phyloP scores from a whole-genome alignment of 805 yeast species.

The Schizosaccharomyces octosporus region DNA sequence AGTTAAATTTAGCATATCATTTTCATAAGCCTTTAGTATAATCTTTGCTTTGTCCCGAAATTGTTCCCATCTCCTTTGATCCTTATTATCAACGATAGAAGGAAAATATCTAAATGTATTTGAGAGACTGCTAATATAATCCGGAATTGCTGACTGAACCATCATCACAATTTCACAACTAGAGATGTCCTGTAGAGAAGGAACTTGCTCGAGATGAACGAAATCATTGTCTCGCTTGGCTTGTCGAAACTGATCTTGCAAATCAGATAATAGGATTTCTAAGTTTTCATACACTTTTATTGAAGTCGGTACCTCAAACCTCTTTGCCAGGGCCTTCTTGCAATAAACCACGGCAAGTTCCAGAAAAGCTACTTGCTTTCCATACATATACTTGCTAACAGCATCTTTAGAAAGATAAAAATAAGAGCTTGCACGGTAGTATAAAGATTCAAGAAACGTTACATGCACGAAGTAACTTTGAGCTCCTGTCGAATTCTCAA shows the following conservation, averaged over 20 bases:
- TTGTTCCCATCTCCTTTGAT: background rate
- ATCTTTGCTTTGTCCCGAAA: background rate
- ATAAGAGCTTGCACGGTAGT: background rate
- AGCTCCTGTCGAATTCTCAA: background rate
- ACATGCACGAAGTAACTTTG: background rate
- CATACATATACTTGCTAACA: background rate
- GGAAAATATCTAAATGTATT: background rate
- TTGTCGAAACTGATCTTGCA: background rate
- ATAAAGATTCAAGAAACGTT: background rate
- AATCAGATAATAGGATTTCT: background rate
- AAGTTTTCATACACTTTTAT: background rate
- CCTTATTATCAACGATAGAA: background rate
- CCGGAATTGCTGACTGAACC: background rate
- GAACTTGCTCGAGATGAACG: background rate
- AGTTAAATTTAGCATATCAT: no score
- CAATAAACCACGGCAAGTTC: background rate
- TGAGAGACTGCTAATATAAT: background rate
- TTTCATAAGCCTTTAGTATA: no score
- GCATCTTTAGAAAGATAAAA: background rate
- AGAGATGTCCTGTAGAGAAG: background rate
- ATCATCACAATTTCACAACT: background rate
- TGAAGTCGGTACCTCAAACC: background rate
- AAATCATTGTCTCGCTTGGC: background rate
- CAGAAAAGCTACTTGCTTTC: background rate
- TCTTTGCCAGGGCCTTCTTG: background rate